Evolutionary conservation across 139 green algal species (phyloP).

Genomic region (Chlamydomonas sp.): DNA sequence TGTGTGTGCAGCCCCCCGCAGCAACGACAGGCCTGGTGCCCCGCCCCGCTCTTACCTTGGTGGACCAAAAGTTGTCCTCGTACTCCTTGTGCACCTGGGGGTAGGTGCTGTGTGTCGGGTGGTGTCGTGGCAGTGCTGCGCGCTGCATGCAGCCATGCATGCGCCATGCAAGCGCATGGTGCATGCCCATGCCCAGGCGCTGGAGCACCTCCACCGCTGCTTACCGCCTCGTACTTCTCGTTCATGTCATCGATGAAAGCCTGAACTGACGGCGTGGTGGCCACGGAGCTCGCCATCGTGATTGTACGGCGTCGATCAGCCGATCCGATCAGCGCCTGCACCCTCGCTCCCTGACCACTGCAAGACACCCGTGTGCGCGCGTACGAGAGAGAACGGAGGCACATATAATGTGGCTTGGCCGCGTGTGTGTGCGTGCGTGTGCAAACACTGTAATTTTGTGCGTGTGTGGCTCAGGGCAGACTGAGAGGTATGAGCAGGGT

Average conservation of each 20-base stretch:
- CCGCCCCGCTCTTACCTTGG: constrained; percentile 30
- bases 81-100: constrained; percentile 29
- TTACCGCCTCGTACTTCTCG: constrained; percentile 26
- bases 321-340: too few species aligned
- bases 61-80: constrained; percentile 71
- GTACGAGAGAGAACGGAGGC: too few species aligned
- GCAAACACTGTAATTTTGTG: too few species aligned
- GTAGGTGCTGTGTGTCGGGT: neutral
- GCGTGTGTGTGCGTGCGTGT: too few species aligned
- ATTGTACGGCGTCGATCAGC: neutral
- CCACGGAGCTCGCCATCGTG: too few species aligned
- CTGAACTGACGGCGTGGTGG: neutral
- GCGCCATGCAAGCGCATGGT: neutral
- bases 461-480: too few species aligned
- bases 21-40: neutral
- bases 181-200: neutral
- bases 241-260: constrained; percentile 20
- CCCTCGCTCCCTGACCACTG: too few species aligned
- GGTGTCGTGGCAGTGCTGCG: neutral
- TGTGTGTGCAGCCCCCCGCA: neutral
- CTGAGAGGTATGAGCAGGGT: too few species aligned
- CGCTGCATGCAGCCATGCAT: neutral
- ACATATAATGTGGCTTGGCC: too few species aligned
- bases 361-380: too few species aligned
- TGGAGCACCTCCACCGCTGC: neutral